Evolutionary conservation across 140 eudicot genomes (phyloP), one percentile per base, ranked within the genome.

Genomic region (Cichorium intybus): DNA sequence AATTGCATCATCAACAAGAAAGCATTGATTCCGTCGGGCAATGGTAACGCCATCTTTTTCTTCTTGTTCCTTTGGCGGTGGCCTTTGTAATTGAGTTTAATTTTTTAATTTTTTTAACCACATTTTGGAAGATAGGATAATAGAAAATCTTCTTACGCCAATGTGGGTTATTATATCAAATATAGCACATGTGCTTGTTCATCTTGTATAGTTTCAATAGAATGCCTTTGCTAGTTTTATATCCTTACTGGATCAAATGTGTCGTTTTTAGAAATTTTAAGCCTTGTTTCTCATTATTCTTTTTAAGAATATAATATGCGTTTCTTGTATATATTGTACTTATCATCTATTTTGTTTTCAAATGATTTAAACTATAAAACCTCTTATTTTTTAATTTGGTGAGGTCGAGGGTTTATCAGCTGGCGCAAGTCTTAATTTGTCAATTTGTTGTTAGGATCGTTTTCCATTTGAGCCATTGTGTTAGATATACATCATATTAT

Each of bases 1-100:
- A 69, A 47, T 46, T 57, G 49, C 60, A 47, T 21, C 80, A 72
- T 35, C 82, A 75, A 48, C 78, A 73, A 45, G 82, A 83, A 20
- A 77, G 73, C 62, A 64, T 79, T 15, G 82, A 83, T 45, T 75
- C 81, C 0, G 68, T 63, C 20, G 81, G 77, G 3, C 79, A 71
- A 56, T 80, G 81, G 85, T 80, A 72, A 80, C 43, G 17, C 17
- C 10, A 31, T 31, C 48, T 58, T 58, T 39, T 55, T 27, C 46
- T 58, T 58, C 5, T 5, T 9, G 16, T 57, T 28, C 21, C 21
- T 28, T 57, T 57, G 22, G 1, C 4, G 31, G 12, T 57, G 54
- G 54, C 17, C 7, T 8, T 18, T 48, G 54, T 18, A 43, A 43
- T 20, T 43, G 49, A 14, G 49, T 43, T 43, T n/a, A n/a, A n/a